These are phyloP conservation scores for Combretum micranthum DNA, from an alignment of 345 rosid genomes.

Conservation along the genomic window DNA sequence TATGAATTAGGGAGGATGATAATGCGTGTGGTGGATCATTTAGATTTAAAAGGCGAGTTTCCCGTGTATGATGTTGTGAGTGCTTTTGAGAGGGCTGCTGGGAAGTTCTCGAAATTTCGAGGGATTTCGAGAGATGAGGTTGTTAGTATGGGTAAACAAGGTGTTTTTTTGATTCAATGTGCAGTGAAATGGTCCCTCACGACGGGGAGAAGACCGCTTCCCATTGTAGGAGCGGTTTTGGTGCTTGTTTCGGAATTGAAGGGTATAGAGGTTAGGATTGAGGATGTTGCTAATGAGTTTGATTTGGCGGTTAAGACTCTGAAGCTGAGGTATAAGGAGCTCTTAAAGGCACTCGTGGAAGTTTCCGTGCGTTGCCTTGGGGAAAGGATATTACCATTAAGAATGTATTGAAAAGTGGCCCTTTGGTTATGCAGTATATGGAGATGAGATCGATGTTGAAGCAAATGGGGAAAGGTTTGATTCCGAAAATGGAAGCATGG, in stretches of 20 bases:
- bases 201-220: conserved; percentile 71
- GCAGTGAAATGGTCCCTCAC: conserved; percentile 67
- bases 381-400: conserved; percentile 63
- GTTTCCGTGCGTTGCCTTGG: conserved; percentile 78
- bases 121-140: conserved; percentile 30
- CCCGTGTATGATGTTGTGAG: conserved; percentile 48
- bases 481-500: conserved; percentile 8
- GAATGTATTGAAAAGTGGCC: conserved; percentile 59
- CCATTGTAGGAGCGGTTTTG: conserved; percentile 65
- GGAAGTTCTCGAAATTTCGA: conserved; percentile 17
- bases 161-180: conserved; percentile 63
- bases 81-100: conserved; percentile 34
- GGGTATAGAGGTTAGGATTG: conserved; percentile 39
- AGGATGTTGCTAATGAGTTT: conserved; percentile 41
- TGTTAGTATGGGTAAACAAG: conserved; percentile 55
- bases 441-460: conserved; percentile 58
- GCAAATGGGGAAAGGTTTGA: conserved; percentile 6
- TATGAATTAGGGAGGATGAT: conserved; percentile 66
- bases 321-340: conserved; percentile 50
- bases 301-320: conserved; percentile 33
- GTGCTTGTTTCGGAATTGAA: conserved; percentile 56
- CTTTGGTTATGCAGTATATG: conserved; percentile 51
- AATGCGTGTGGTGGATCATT: conserved; percentile 50
- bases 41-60: conserved; percentile 28
- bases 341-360: conserved; percentile 52